Evolutionary conservation across 495 filamentous ascomycete species (phyloP), one percentile per base, ranked within the genome.

Genomic region (Recurvomyces mirabilis): DNA sequence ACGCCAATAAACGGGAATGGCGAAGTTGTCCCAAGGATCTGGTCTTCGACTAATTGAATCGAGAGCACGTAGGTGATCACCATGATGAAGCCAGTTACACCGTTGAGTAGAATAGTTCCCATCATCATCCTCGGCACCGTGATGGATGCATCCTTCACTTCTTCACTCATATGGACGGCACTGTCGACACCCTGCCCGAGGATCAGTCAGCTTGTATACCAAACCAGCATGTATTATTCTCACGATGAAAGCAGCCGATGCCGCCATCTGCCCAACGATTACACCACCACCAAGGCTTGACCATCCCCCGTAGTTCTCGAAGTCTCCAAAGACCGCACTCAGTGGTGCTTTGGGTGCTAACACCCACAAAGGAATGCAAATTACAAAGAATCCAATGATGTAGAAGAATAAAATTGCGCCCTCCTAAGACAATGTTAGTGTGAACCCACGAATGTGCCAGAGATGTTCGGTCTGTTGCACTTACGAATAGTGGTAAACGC

Each of bases 1-100:
- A 75, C 38, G 25, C 29, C n/a, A 33, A 75, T 68, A 51, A 70
- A 72, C 0, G 70, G 69, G 41, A 67, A 72, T 11, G 62, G 63
- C 13, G 64, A 24, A 9, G 15, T 64, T 4, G 57, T 30, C 17
- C 62, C 60, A 22, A 51, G 43, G 22, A 75, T 43, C 1, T 63
- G 58, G 1, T 52, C 52, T 2, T 63, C 47, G 9, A 71, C 54
- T 39, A 66, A 53, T 6, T 66, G 64, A 18, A 71, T 52, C 42
- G 62, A 68, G 51, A 70, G 71, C 4, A 68, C 42, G 24, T 68
- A 42, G 1, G 69, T 64, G 25, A 69, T 47, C 36, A 65, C 55
- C 46, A 66, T 64, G 10, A 57, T 58, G 36, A 71, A 58, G 15
- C 67, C 69, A 14, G 68, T 54, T 28, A 58, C 35, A n/a, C 67